Conservation (phyloP, 2,329 filamentous ascomycete species). For the Neofusicoccum ribis region DNA sequence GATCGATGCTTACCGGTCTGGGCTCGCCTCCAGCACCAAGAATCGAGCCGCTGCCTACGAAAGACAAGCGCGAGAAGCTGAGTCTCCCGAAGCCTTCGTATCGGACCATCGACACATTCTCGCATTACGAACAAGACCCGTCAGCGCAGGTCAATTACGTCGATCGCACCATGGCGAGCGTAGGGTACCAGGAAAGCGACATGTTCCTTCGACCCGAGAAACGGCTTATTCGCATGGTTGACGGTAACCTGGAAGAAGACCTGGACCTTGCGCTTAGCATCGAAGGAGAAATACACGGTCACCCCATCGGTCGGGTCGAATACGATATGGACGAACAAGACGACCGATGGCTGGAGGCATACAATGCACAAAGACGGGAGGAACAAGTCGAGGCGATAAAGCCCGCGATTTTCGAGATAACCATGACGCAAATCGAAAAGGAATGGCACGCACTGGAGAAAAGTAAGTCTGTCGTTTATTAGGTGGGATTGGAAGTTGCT, state of each 20-base stretch:
- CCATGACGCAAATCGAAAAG: conserved; percentile 98
- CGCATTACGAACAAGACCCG: conserved; percentile 79
- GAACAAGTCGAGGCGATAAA: conserved; percentile 80
- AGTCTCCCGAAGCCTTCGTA: conserved; percentile 76
- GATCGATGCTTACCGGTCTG: conserved; percentile 61
- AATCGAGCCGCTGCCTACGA: conserved; percentile 73
- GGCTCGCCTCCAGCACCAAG: conserved; percentile 62
- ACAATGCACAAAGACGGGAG: conserved; percentile 74
- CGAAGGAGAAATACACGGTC: conserved; percentile 51
- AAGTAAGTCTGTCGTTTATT: conserved; percentile 45
- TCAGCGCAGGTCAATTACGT: conserved; percentile 88
- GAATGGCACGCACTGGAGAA: conserved; percentile 97
- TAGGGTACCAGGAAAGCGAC: conserved; percentile 95
- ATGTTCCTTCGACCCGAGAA: conserved; percentile 77
- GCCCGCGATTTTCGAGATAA: conserved; percentile 93
- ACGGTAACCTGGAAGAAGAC: conserved; percentile 65
- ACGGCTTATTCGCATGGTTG: conserved; percentile 64
- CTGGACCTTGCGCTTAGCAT: conserved; percentile 56
- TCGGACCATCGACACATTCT: conserved; percentile 75
- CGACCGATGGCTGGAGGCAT: conserved; percentile 87
- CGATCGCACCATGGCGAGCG: conserved; percentile 92
- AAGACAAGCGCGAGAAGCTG: conserved; percentile 76
- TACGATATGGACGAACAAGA: conserved; percentile 99
- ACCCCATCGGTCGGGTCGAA: conserved; percentile 74
- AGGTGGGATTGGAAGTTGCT: conserved; percentile 5